Base-by-base conservation (phyloP, 257 asterid species). In the Asclepias syriaca region DNA sequence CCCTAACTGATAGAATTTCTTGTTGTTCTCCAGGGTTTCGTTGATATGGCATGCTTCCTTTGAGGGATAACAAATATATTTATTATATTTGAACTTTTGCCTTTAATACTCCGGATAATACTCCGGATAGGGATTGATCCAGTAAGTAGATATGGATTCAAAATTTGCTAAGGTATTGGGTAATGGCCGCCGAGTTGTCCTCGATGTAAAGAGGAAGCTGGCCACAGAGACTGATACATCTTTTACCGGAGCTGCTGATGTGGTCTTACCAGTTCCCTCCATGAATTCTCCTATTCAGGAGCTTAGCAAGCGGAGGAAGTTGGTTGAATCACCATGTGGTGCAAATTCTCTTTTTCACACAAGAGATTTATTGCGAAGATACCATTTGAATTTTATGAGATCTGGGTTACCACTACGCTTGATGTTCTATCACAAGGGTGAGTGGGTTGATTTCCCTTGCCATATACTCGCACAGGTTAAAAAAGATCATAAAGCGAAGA, bases 141-240 rank as follows among this genome's bases (percentile, higher is more conserved):
- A 66, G 77, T 72, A 65, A 78, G 82, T 65, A 83, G 79, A 77
- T 69, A 92, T 85, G 94, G 86, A 87, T 78, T 68, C 88, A 66
- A 83, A 82, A 78, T 85, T 60, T 86, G 95, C 66, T 81, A 88
- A 82, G 97, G 97, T 76, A 82, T 92, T 82, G 95, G 98, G 81
- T 93, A 88, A 79, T 77, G 84, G 84, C 58, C 68, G 68, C 40
- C 82, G 59, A 34, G 79, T 77, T 79, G 80, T 72, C 58, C 87
- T 81, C 58, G 86, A 79, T 79, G 77, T 84, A 78, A 90, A 93
- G 88, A 86, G 98, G 85, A 93, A 86, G 74, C 79, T 74, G 75
- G 69, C 82, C 19, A 78, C 80, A 32, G 78, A 46, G 54, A 21
- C 72, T n/a, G 89, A 79, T 60, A 50, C 66, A 68, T 81, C 76